Evolutionary conservation across 2,329 filamentous ascomycete species (phyloP).

Genomic region (Xylaria sp.): DNA sequence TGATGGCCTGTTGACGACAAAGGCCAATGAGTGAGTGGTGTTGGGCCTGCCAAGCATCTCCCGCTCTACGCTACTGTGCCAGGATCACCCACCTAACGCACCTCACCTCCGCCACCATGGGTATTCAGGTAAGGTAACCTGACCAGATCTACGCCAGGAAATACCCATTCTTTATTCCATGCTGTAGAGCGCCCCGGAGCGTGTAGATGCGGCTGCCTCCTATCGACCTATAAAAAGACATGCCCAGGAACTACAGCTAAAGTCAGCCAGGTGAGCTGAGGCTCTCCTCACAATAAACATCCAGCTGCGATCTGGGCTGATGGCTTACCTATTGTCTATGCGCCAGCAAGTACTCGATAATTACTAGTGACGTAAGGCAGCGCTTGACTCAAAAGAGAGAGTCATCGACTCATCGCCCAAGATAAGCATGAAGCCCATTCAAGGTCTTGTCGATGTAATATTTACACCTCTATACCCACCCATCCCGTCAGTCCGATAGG

Average conservation of each 20-base stretch:
- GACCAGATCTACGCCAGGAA: conserved; percentile 6
- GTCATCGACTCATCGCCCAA: neutral
- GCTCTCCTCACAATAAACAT: conserved; percentile 11
- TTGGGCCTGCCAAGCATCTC: conserved; percentile 27
- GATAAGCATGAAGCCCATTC: neutral
- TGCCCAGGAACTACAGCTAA: conserved; percentile 12
- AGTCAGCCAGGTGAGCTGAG: conserved; percentile 25
- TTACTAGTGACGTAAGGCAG: conserved; percentile 17
- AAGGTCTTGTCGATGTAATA: conserved; percentile 6
- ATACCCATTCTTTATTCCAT: conserved; percentile 1
- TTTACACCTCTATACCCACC: neutral
- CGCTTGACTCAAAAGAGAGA: neutral
- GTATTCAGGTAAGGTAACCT: conserved; percentile 33
- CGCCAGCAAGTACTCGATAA: neutral
- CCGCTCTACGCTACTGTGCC: conserved; percentile 13
- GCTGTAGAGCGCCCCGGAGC: neutral
- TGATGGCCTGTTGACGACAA: conserved; percentile 21
- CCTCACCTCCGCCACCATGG: conserved; percentile 16
- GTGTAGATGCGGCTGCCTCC: conserved; percentile 3
- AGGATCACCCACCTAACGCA: neutral
- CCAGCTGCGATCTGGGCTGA: conserved; percentile 4
- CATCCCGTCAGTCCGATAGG: neutral
- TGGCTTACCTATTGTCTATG: conserved; percentile 3
- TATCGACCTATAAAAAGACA: neutral
- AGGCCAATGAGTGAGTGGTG: conserved; percentile 23